Base-by-base conservation (phyloP, 495 filamentous ascomycete species). In the Neurospora terricola region DNA sequence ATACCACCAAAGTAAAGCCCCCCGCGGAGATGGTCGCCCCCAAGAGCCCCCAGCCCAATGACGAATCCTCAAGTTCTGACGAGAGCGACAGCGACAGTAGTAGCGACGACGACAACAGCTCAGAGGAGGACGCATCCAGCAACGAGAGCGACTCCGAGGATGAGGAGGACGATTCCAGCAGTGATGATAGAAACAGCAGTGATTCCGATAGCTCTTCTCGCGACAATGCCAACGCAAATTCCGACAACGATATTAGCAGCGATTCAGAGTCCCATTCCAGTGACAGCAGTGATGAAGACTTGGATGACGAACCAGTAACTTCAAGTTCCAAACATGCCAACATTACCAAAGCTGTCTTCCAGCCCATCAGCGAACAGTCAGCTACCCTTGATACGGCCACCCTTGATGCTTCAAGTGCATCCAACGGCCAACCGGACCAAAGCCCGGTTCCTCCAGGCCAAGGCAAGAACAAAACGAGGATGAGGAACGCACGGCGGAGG, bases 401-500 rank as follows among this genome's bases (percentile, higher is more conserved):
- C 3, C 54, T 34, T 34, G 23, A 66, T 16, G 6, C 54, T 66
- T 66, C 54, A 16, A 66, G 27, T 8, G 27, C 54, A 66, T 27
- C 54, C 54, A 34, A 66, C 27, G 54, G 34, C 27, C 54, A 66
- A 66, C 66, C 1, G 79, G 77, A 54, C 74, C 77, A 8, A 78
- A 74, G 14, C 73, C 45, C 71, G 16, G 79, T 80, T 1, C 80
- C 70, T 54, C 83, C 73, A 72, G 82, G 74, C 42, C 79, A 71
- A 38, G 84, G 84, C 12, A 81, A 78, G 39, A 75, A 78, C 2
- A 72, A 73, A 0, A 85, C 85, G 0, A 80, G 81, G 75, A 81
- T 77, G 62, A 79, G 85, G 9, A 87, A 87, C 69, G 81, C 80
- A 34, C 80, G 85, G 8, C 79, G 83, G 59, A 80, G 80, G 73